phyloP scores from a whole-genome alignment of 495 filamentous ascomycete species.

The Aspergillus wentii region DNA sequence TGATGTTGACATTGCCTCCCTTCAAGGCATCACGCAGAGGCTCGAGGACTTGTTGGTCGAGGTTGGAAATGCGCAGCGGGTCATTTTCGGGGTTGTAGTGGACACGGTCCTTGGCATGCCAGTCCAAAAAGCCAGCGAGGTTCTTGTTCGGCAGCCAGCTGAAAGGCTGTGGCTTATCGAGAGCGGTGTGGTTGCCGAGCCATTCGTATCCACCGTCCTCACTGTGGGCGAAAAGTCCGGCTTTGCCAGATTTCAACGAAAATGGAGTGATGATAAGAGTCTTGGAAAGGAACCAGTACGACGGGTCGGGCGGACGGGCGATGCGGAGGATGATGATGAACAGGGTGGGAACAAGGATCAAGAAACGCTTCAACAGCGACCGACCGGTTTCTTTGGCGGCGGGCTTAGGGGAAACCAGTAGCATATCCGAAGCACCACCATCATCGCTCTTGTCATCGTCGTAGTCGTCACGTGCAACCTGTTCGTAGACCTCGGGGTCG shows the following conservation, averaged over 20 bases:
- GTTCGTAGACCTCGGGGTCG: constrained; percentile 26
- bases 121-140: constrained; percentile 29
- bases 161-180: constrained; percentile 17
- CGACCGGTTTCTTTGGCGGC: constrained; percentile 3
- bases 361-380: constrained; percentile 9
- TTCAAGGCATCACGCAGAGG: constrained; percentile 25
- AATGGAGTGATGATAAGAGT: constrained; percentile 22
- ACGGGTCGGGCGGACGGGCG: constrained; percentile 23
- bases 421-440: neutral
- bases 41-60: constrained; percentile 33
- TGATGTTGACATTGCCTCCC: constrained; percentile 35
- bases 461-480: constrained; percentile 24
- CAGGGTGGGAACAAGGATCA: constrained; percentile 15
- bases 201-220: constrained; percentile 20
- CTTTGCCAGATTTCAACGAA: constrained; percentile 19
- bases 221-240: constrained; percentile 18
- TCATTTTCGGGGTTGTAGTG: constrained; percentile 37
- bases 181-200: constrained; percentile 17
- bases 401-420: no score
- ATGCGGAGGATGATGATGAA: constrained; percentile 18
- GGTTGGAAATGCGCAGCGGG: constrained; percentile 43
- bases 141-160: constrained; percentile 25
- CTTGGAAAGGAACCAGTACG: constrained; percentile 28
- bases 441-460: constrained; percentile 6
- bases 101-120: constrained; percentile 10